Evolutionary conservation across 1,284 basidiomycete genomes (phyloP).

Genomic region (Phylloporus sp.): DNA sequence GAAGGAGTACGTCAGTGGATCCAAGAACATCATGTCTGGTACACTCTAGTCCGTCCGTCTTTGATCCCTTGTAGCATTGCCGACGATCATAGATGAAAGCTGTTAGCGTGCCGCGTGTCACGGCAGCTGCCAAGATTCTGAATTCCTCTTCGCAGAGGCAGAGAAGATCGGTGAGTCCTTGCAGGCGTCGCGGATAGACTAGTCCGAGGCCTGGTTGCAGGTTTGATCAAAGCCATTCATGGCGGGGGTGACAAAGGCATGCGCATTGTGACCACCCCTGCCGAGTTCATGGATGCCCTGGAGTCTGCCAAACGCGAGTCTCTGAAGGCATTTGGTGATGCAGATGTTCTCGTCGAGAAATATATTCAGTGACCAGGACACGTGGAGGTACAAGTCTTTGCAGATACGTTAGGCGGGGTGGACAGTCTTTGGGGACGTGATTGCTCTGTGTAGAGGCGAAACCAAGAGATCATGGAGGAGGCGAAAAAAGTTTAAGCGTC

Average conservation of each 20-base stretch:
- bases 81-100: constrained; percentile 48
- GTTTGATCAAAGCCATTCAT: constrained; percentile 95
- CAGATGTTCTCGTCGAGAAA: constrained; percentile 86
- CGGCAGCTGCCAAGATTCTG: constrained; percentile 74
- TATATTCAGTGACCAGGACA: constrained; percentile 86
- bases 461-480: constrained; percentile 96
- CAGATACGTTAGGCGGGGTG: constrained; percentile 77
- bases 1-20: constrained; percentile 60
- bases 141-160: constrained; percentile 70
- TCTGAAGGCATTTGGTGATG: constrained; percentile 86
- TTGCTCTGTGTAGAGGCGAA: constrained; percentile 92
- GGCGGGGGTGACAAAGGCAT: constrained; percentile 98
- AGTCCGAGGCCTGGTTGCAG: constrained; percentile 41
- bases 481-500: constrained; percentile 39
- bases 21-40: constrained; percentile 92
- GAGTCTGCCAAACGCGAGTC: constrained; percentile 89
- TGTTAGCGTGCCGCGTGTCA: constrained; percentile 95
- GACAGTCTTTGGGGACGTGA: constrained; percentile 94
- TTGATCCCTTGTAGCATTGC: background rate
- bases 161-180: constrained; percentile 69
- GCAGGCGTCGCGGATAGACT: background rate
- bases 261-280: constrained; percentile 79
- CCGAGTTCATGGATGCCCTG: constrained; percentile 80
- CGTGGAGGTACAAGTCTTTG: constrained; percentile 92
- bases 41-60: constrained; percentile 29